Percentiles rank a stretch among this genome's conserved stretches.
These are phyloP conservation scores for Paramecium caudatum DNA, from an alignment of 73 alveolate genomes.

Conservation along the genomic window DNA sequence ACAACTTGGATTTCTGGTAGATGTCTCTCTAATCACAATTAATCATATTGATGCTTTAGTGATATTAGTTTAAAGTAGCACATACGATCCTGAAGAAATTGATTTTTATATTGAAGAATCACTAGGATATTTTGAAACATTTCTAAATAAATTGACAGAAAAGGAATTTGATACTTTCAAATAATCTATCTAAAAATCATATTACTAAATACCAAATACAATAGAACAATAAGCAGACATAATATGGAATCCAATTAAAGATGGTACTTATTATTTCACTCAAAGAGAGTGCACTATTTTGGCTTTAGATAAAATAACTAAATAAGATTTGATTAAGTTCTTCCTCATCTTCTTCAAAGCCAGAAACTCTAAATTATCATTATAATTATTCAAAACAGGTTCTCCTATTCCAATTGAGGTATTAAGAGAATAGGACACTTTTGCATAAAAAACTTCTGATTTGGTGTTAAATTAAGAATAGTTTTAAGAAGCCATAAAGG, in stretches of 20 bases:
- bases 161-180: constrained; percentile 21
- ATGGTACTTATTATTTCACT: constrained; percentile 62
- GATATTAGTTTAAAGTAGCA: constrained; percentile 41
- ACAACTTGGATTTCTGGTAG: constrained; percentile 44
- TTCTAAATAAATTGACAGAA: constrained; percentile 10
- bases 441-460: constrained; percentile 42
- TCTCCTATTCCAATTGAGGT: constrained; percentile 22
- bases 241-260: constrained; percentile 22
- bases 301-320: constrained; percentile 54
- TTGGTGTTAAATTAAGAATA: not conserved
- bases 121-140: constrained; percentile 48
- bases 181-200: not conserved
- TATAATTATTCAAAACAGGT: constrained; percentile 36
- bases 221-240: constrained; percentile 57
- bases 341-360: constrained; percentile 44
- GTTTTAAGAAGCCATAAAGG: constrained; percentile 1
- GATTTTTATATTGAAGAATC: constrained; percentile 67
- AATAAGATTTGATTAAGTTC: constrained; percentile 13
- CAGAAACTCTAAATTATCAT: constrained; percentile 50
- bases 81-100: constrained; percentile 62
- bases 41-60: constrained; percentile 24
- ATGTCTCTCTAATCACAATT: not conserved
- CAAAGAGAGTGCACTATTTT: constrained; percentile 52
- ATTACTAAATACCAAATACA: constrained; percentile 2
- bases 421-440: constrained; percentile 61